Evolutionary conservation across 2,329 filamentous ascomycete species (phyloP), one percentile per base, ranked within the genome.

Genomic region (Neopestalotiopsis sp.): DNA sequence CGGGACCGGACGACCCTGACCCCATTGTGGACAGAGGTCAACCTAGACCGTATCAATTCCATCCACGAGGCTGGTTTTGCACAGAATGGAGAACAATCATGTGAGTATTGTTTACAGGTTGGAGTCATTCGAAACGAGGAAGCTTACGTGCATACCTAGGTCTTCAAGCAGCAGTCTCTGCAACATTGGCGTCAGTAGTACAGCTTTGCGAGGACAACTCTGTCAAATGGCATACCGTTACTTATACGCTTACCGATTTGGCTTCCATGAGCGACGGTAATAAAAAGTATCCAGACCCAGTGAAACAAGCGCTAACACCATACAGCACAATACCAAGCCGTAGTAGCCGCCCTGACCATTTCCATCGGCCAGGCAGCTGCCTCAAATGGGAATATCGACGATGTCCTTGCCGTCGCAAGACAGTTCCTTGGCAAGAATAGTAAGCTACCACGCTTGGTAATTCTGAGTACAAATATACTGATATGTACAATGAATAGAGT

Each of bases 41-140:
- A 92, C 73, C 81, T 89, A 7, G 87, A 89, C 58, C 89, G 85
- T 61, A 89, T 97, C 40, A 89, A 88, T 70, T 92, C 89, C 68
- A 84, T 97, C 34, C 85, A 91, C 34, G 93, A 97, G 78, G 90
- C 91, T 61, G 94, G 94, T 1, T 97, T 97, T 79, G 85, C 87
- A 6, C 96, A 92, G 76, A 80, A 87, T 4, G 85, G 90, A 17
- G 87, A 90, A 56, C 86, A 89, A 13, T 88, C 92, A 69, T 91
- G 91, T 92, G 80, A 79, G 87, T 73, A 10, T 61, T 67, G 13
- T 70, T 65, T 62, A n/a, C 53, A 14, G 20, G 42, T 4, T 34
- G 9, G 12, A 14, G 5, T n/a, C 2, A 53, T 20, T 49, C 12
- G 20, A 34, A 9, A 40, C 38, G 12, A 61, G 7, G 69, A 75